Conservation (phyloP, 1,284 basidiomycete genomes). For the Mycena citricolor region DNA sequence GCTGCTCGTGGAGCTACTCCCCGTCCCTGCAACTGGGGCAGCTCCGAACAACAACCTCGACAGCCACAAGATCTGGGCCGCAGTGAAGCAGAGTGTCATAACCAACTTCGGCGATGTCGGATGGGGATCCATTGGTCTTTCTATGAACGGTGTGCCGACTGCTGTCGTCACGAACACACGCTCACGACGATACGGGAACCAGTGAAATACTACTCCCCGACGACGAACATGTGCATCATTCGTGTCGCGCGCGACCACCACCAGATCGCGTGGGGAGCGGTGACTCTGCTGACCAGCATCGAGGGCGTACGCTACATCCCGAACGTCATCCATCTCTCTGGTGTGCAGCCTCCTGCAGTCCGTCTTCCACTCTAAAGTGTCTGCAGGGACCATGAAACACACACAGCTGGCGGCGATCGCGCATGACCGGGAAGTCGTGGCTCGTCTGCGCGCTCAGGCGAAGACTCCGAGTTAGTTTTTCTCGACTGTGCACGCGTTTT, state of each 20-base stretch:
- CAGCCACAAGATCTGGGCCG: constrained; percentile 61
- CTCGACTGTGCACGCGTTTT: background rate
- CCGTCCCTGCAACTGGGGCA: constrained; percentile 28
- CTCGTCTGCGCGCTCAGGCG: constrained; percentile 54
- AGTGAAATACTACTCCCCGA: constrained; percentile 84
- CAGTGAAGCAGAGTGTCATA: constrained; percentile 70
- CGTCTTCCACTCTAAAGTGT: background rate
- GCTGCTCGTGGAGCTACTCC: constrained; percentile 74
- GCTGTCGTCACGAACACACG: too few species aligned
- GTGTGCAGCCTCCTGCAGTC: constrained; percentile 34
- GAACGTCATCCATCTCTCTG: constrained; percentile 73
- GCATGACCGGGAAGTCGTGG: constrained; percentile 69
- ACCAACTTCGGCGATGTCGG: constrained; percentile 75
- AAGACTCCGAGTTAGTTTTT: constrained; percentile 48
- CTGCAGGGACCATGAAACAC: constrained; percentile 75
- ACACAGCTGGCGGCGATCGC: constrained; percentile 70
- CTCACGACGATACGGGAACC: constrained; percentile 1
- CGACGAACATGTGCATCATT: constrained; percentile 74
- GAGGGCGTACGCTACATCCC: constrained; percentile 61
- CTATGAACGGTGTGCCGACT: constrained; percentile 56
- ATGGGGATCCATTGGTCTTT: constrained; percentile 74
- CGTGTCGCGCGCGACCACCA: constrained; percentile 77
- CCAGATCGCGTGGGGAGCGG: constrained; percentile 68
- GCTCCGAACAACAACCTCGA: constrained; percentile 43
- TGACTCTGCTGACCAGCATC: constrained; percentile 62